Conservation (phyloP, 768 basidiomycete genomes). For the Trametes coccinea region DNA sequence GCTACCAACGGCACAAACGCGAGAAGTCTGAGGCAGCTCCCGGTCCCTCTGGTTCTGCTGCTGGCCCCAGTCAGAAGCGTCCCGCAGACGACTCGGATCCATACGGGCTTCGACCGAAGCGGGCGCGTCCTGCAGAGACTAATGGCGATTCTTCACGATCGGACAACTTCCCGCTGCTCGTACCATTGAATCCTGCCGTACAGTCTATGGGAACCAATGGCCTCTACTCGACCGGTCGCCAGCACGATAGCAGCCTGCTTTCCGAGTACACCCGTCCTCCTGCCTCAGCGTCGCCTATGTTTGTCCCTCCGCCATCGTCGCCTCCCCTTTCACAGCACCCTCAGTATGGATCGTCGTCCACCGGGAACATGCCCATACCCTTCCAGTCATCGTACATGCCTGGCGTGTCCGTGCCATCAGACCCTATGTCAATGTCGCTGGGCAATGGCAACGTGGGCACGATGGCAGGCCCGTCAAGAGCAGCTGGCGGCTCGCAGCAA, state of each 20-base stretch:
- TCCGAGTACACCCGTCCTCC: slow-evolving; percentile 58
- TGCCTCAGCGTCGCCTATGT: slow-evolving; percentile 59
- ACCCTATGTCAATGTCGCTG: slow-evolving; percentile 54
- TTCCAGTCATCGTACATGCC: slow-evolving; percentile 53
- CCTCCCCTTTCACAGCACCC: slow-evolving; percentile 31
- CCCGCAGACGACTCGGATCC: slow-evolving; percentile 46
- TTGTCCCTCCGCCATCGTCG: slow-evolving; percentile 49
- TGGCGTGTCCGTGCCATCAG: slow-evolving; percentile 57
- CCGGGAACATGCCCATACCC: slow-evolving; percentile 28
- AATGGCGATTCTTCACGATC: slow-evolving; percentile 36
- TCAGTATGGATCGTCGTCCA: slow-evolving; percentile 37
- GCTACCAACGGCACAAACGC: slow-evolving; percentile 73
- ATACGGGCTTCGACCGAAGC: slow-evolving; percentile 48
- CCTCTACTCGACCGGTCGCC: slow-evolving; percentile 48
- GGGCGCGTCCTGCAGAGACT: slow-evolving; percentile 38
- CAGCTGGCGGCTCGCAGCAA: slow-evolving; percentile 8
- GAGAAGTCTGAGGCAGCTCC: slow-evolving; percentile 35
- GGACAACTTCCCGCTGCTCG: slow-evolving; percentile 55
- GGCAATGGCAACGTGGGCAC: slow-evolving; percentile 30
- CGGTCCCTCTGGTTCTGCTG: slow-evolving; percentile 20
- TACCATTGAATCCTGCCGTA: slow-evolving; percentile 48
- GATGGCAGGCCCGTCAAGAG: slow-evolving; percentile 36
- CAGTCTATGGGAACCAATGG: slow-evolving; percentile 37
- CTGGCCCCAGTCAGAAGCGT: slow-evolving; percentile 46
- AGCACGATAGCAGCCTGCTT: slow-evolving; percentile 55